Base-by-base conservation (phyloP, 1,284 basidiomycete genomes). In the Ganoderma lucidum region DNA sequence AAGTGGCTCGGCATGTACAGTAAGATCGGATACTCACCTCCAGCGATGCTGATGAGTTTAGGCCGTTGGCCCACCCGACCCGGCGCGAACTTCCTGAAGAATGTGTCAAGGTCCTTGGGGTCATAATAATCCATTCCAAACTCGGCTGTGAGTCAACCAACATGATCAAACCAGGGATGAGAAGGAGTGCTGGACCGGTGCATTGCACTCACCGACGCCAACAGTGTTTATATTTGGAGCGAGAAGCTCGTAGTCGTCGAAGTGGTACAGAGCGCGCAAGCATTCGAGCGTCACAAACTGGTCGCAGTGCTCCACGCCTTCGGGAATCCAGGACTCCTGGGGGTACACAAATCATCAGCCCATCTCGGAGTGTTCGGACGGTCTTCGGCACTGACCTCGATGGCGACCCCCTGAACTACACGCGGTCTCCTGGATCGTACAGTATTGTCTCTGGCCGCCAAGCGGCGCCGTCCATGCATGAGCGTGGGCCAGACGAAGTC, bases 101-200 rank as follows among this genome's bases (percentile, higher is more conserved):
- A 64, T 32, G 32, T 9, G 55, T 87, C 75, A 23, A 88, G 77
- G 70, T 87, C 87, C 0, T 71, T 68, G 28, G 80, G 81, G 4
- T 81, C 66, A 71, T 83, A 84, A 4, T 83, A 79, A 73, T 87
- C 82, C 12, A 83, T 84, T 0, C 84, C 85, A 70, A 84, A 85
- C 74, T 87, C 85, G 61, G 86, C 86, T 82, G 42, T 15, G 14
- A 23, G n/a, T 23, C 39, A n/a, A 14, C n/a, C 58, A 17, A n/a
- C 23, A 42, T 23, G 15, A 48, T 53, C 32, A 62, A 41, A 28
- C 23, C 14, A 6, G 48, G 48, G 8, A 45, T 32, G 10, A 15
- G 30, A 56, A 19, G 17, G 17, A 56, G 17, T 15, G 15, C 17
- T 30, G 32, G 35, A 15, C 32, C 30, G 32, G 53, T 56, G 15